phyloP scores from a whole-genome alignment of 768 basidiomycete species.

The Leucosporidium scottii region DNA sequence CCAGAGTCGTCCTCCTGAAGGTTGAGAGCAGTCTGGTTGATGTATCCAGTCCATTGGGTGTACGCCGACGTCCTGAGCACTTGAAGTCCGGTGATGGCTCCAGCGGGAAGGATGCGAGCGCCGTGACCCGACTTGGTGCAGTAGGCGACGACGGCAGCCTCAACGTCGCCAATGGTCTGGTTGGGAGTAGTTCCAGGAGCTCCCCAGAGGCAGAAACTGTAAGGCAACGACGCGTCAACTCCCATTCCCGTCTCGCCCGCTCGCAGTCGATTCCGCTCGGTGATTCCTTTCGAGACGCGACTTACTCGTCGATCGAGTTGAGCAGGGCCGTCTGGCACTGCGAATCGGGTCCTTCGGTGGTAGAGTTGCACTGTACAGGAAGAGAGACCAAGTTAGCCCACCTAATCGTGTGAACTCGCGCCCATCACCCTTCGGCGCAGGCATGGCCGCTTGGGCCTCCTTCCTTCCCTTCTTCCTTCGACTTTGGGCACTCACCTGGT shows the following conservation, averaged over 20 bases:
- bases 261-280: not conserved
- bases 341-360: conserved; percentile 18
- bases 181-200: conserved; percentile 9
- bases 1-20: conserved; percentile 54
- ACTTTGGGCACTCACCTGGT: not conserved
- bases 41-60: conserved; percentile 50
- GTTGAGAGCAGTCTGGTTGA: conserved; percentile 56
- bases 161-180: conserved; percentile 25
- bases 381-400: not conserved
- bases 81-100: conserved; percentile 53
- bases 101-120: conserved; percentile 60
- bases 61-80: conserved; percentile 44
- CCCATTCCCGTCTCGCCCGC: not conserved
- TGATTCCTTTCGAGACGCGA: not conserved
- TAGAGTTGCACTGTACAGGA: conserved; percentile 31
- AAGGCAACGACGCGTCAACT: too few relatives aligned
- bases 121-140: conserved; percentile 51
- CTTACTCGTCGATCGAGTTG: conserved; percentile 30
- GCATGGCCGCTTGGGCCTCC: not conserved
- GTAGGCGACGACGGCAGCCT: conserved; percentile 36
- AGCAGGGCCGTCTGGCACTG: conserved; percentile 33
- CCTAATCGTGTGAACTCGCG: not conserved
- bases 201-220: not conserved
- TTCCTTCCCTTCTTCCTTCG: not conserved
- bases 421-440: not conserved